Evolutionary conservation across 148 eudicot species (phyloP).

Genomic region (Pharnaceum exiguum): DNA sequence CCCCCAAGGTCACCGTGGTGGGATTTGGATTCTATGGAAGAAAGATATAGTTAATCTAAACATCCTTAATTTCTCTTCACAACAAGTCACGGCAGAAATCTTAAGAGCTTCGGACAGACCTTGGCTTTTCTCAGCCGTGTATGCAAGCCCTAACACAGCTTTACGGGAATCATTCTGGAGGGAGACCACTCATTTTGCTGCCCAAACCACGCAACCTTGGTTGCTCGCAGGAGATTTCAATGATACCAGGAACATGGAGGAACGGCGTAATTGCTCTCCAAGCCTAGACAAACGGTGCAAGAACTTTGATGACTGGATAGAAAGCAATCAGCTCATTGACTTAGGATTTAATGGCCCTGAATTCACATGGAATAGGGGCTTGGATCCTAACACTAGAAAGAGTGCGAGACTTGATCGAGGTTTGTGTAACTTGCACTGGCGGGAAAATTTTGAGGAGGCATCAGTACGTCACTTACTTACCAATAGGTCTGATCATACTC

Average conservation of each 20-base stretch:
- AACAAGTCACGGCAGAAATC: background rate
- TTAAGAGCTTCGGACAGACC: background rate
- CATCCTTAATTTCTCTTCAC: background rate
- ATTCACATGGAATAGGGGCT: background rate
- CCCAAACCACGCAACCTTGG: too few relatives aligned
- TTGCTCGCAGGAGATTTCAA: too few relatives aligned
- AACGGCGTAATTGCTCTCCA: fast-evolving
- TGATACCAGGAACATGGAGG: too few relatives aligned
- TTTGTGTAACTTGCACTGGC: background rate
- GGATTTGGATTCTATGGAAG: background rate
- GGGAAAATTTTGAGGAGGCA: background rate
- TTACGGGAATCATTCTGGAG: background rate
- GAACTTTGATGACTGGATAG: too few relatives aligned
- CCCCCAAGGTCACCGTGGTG: background rate
- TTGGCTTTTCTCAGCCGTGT: background rate
- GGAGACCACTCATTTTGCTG: too few relatives aligned
- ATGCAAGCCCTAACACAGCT: background rate
- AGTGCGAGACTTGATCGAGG: background rate
- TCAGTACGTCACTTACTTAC: background rate
- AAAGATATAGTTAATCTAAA: fast-evolving
- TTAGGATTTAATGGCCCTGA: background rate
- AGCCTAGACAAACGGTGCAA: background rate
- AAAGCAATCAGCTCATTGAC: background rate
- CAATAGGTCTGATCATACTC: background rate
- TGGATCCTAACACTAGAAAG: background rate